Base-by-base conservation (phyloP, 305 asterid species). In the Fraxinus greggii region DNA sequence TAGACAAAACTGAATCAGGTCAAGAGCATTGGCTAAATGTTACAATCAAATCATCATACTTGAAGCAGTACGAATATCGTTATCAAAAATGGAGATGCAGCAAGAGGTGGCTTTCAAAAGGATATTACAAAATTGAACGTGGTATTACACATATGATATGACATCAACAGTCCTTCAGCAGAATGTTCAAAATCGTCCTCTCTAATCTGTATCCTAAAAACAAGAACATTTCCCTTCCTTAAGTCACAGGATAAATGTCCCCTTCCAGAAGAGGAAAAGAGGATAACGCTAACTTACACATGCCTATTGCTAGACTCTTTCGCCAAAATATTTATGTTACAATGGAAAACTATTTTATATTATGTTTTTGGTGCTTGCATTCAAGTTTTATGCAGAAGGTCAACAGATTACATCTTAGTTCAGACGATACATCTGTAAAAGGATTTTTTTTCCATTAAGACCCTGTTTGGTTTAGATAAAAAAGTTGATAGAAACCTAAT, bases 1-100 rank as follows among this genome's bases (percentile, higher is more conserved):
- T 75, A 75, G 35, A 61, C 29, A 76, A 81, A 75, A 75, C 38
- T 23, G 79, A 78, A 78, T 82, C 54, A 85, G 67, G 61, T 54
- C 26, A 81, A 45, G 40, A n/a, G 56, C 36, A 69, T 8, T 8
- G 28, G 65, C 72, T 29, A 78, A 26, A 42, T 78, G 59, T 77
- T 77, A 75, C 29, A 78, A 70, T 59, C 78, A 82, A 81, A 59
- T 13, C 23, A 59, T 74, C 79, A 51, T 24, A 32, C 35, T 32
- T n/a, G 32, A 19, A 4, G 7, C 72, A 69, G 21, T 15, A 69
- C 12, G 40, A 73, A 75, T 40, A 24, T 29, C 10, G 32, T 67
- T 12, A 65, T 65, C 35, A 26, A 63, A 23, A 63, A 63, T 32
- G 24, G 45, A 70, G 36, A 81, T 51, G 24, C 78, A n/a, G 28